Conservation (phyloP, 2,329 filamentous ascomycete genomes). For the Trichoderma harzianum region DNA sequence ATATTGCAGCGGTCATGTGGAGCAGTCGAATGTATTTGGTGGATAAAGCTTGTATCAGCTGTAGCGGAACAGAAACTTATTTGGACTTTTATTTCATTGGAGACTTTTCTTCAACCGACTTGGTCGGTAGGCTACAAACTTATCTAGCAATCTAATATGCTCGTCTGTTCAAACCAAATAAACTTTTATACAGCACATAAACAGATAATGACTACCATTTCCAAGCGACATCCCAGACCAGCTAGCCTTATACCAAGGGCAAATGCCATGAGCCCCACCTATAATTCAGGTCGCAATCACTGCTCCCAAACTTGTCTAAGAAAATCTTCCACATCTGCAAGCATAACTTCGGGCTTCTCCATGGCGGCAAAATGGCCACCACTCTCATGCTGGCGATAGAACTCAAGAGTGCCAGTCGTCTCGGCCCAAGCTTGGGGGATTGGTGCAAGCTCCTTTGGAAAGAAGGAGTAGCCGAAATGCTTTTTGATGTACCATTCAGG, state of each 20-base stretch:
- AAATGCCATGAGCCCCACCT: neutral
- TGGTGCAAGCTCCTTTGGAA: slow-evolving; percentile 1
- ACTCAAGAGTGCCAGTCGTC: neutral
- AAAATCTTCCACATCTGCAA: slow-evolving; percentile 14
- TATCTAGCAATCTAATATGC: neutral
- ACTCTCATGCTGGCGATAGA: slow-evolving; percentile 2
- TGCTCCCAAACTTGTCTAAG: neutral
- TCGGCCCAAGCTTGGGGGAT: neutral
- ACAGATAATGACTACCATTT: neutral
- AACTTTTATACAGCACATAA: neutral
- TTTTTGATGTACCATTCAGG: slow-evolving; percentile 3
- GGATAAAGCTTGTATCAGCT: too few relatives aligned
- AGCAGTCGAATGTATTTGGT: too few relatives aligned
- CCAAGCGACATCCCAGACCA: neutral
- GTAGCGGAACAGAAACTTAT: neutral
- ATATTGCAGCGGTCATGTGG: too few relatives aligned
- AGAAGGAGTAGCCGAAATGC: slow-evolving; percentile 8
- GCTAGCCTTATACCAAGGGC: neutral
- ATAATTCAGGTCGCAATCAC: neutral
- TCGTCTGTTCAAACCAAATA: neutral
- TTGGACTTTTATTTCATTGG: neutral
- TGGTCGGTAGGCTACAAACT: neutral
- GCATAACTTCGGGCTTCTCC: neutral
- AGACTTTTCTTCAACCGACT: neutral
- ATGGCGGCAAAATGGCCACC: slow-evolving; percentile 12